These are phyloP conservation scores for Calonectria pseudoturangicola DNA, from an alignment of 2,329 filamentous ascomycete genomes.

Conservation along the genomic window DNA sequence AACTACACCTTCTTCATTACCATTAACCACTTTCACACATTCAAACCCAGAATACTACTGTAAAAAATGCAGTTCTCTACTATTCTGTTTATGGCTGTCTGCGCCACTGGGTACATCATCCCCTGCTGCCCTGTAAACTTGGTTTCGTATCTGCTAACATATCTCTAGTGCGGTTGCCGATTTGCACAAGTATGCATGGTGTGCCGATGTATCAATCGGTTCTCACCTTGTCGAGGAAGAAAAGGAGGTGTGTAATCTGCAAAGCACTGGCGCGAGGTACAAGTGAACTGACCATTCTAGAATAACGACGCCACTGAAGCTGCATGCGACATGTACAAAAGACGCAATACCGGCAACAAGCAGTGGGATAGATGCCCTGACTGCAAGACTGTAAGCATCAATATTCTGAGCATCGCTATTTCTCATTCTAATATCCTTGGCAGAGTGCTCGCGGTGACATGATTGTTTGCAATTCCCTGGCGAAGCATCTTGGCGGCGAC, in stretches of 20 bases:
- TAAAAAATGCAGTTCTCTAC: background rate
- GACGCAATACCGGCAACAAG: slow-evolving; percentile 38
- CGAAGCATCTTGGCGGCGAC: background rate
- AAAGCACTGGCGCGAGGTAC: no score
- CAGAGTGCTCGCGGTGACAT: background rate
- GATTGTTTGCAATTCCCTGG: background rate
- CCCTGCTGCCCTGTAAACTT: no score
- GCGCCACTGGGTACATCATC: background rate
- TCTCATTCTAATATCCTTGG: background rate
- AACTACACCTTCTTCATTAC: background rate
- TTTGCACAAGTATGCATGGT: background rate
- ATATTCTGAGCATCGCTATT: background rate
- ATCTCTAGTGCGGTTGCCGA: background rate
- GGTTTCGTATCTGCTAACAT: background rate
- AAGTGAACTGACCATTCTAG: background rate
- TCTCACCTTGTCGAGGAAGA: no score
- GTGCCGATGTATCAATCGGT: background rate
- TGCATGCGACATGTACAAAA: slow-evolving; percentile 38
- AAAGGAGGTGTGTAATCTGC: no score
- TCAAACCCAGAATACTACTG: background rate
- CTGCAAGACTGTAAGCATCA: slow-evolving; percentile 37
- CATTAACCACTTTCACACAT: background rate
- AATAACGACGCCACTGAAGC: slow-evolving; percentile 32
- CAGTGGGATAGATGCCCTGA: slow-evolving; percentile 47
- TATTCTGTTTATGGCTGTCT: background rate